phyloP scores from a whole-genome alignment of 2,329 filamentous ascomycete genomes.

The Bipolaris oryzae region DNA sequence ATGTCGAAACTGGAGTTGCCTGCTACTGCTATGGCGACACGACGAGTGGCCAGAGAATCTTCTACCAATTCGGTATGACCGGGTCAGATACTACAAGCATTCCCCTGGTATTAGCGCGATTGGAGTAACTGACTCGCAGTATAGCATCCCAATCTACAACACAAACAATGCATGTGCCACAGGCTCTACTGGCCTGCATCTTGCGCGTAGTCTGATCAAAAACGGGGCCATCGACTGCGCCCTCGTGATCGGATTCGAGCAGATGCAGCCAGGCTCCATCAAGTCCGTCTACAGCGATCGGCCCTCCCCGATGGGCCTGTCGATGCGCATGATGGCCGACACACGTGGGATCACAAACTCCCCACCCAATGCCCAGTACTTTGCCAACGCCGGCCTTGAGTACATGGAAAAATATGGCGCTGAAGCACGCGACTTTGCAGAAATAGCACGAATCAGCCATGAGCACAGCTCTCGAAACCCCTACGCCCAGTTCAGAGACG shows the following conservation, averaged over 20 bases:
- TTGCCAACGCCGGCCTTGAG: constrained; percentile 89
- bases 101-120: background rate
- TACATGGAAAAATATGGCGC: constrained; percentile 96
- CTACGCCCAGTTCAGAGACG: constrained; percentile 91
- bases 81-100: constrained; percentile 33
- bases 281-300: constrained; percentile 82
- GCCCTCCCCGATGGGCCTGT: constrained; percentile 75
- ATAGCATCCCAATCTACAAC: constrained; percentile 86
- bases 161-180: constrained; percentile 98
- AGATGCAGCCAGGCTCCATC: constrained; percentile 90
- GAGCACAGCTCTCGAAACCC: constrained; percentile 87
- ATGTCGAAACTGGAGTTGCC: constrained; percentile 89
- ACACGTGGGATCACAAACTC: constrained; percentile 80
- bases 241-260: constrained; percentile 92
- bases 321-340: constrained; percentile 77
- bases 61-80: constrained; percentile 98
- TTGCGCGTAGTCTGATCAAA: constrained; percentile 78
- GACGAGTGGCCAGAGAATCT: constrained; percentile 90
- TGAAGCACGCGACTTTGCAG: constrained; percentile 82
- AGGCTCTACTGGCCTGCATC: constrained; percentile 82
- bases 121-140: constrained; percentile 35
- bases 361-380: constrained; percentile 87
- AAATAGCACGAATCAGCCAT: constrained; percentile 91
- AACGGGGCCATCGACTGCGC: constrained; percentile 84
- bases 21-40: constrained; percentile 98